Conservation (phyloP, 2,329 filamentous ascomycete species). For the Phaeosphaeria sp. region DNA sequence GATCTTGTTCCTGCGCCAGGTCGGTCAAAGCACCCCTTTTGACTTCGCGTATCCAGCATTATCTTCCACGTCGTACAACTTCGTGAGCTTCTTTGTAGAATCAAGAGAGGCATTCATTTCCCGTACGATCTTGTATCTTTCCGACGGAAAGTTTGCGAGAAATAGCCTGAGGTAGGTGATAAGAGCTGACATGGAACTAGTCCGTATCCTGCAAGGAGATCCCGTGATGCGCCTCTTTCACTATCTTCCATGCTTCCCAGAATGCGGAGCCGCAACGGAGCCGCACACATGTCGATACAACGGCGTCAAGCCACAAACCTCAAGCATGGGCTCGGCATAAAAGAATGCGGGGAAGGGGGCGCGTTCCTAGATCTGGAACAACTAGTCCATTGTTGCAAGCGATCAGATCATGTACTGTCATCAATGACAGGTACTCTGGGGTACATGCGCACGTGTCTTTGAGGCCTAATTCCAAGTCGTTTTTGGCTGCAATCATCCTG, state of each 20-base stretch:
- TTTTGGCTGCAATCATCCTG: background rate
- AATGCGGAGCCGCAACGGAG: background rate
- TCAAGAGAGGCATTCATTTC: background rate
- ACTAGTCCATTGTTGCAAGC: background rate
- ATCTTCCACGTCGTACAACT: background rate
- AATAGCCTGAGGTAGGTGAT: background rate
- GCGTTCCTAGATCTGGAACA: background rate
- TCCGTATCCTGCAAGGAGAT: background rate
- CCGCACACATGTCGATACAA: background rate
- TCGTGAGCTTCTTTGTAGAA: background rate
- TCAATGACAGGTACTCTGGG: background rate
- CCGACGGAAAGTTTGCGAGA: conserved; percentile 1
- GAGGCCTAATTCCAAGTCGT: background rate
- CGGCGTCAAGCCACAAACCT: background rate
- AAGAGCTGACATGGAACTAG: background rate
- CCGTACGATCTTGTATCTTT: background rate
- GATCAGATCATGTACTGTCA: background rate
- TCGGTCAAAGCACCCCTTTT: background rate
- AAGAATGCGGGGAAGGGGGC: background rate
- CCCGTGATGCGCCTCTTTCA: conserved; percentile 3
- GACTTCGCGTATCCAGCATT: background rate
- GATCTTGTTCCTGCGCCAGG: background rate
- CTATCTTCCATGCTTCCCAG: background rate
- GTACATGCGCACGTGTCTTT: background rate
- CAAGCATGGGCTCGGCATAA: background rate